phyloP scores from a whole-genome alignment of 805 yeast species.

The Debaryomyces castellii region DNA sequence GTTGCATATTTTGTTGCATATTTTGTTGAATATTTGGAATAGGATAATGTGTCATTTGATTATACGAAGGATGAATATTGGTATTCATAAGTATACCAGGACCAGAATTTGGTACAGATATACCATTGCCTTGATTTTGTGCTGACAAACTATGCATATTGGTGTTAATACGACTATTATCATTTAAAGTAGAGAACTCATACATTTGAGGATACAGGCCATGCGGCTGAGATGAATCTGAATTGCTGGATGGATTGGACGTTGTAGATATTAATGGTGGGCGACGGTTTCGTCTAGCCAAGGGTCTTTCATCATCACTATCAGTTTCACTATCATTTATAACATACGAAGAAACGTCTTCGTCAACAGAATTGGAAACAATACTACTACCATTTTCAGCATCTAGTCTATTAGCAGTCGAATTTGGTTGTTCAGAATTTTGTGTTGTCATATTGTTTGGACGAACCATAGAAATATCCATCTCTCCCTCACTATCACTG shows the following conservation, averaged over 20 bases:
- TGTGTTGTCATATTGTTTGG: neutral
- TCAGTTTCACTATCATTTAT: slow-evolving; percentile 2
- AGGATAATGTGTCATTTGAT: neutral
- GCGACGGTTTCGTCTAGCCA: neutral
- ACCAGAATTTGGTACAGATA: neutral
- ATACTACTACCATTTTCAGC: neutral
- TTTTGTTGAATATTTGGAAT: neutral
- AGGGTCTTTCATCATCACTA: slow-evolving; percentile 1
- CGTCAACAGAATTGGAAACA: no score
- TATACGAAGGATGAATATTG: neutral
- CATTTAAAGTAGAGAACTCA: neutral
- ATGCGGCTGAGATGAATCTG: neutral
- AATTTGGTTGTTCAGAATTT: neutral
- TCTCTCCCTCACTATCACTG: slow-evolving; percentile 48
- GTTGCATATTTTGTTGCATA: neutral
- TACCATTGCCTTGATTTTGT: neutral
- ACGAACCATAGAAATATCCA: neutral
- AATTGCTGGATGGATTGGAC: neutral
- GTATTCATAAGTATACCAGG: neutral
- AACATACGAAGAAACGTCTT: neutral
- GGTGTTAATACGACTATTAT: neutral
- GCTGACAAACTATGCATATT: no score
- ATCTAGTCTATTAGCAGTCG: no score
- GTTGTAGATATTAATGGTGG: slow-evolving; percentile 1
- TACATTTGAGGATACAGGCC: neutral